Base-by-base conservation (phyloP, 1,284 basidiomycete species). In the Naganishia sp. region DNA sequence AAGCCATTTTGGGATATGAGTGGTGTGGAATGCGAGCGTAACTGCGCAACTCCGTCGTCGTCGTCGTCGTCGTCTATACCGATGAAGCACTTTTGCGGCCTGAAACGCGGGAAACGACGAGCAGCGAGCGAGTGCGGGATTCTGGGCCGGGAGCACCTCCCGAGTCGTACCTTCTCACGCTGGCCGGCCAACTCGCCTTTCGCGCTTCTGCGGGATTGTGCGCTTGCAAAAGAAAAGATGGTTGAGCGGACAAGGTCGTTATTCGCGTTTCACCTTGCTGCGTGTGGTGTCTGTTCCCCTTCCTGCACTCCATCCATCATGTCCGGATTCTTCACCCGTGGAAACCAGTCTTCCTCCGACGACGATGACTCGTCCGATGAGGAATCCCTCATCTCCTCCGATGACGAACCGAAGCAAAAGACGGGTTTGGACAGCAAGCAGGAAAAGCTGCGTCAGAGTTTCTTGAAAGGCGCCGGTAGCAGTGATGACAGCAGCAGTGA, bases 311-410 rank as follows among this genome's bases (percentile, higher is more conserved):
- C 23, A 1, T 35, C 35, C 25, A 66, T 28, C 51, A 67, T 63
- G 61, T 45, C 60, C 49, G 63, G 54, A 47, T 66, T 66, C 65
- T 66, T 66, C 45, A 47, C 57, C n/a, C 35, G 51, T n/a, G 58
- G 65, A 56, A 65, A 65, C 43, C 46, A 21, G 45, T 63, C 64
- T 50, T 76, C 50, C 73, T 76, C 56, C 71, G 74, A 72, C 67
- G 73, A 72, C 41, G 76, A 77, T 55, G 72, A 72, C 23, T 76
- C 76, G 61, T 75, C 75, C 11, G 74, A 75, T 50, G 75, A 79
- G 51, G 76, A 78, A 72, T 78, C 77, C 67, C 61, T 63, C n/a
- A 61, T 61, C 18, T 69, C 74, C 51, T 77, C 76, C 54, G 75
- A 74, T 45, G 72, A 72, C 46, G 75, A 78, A 65, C 75, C 73